Conservation (phyloP, 78 protist species). For the Capsaspora owczarzaki region DNA sequence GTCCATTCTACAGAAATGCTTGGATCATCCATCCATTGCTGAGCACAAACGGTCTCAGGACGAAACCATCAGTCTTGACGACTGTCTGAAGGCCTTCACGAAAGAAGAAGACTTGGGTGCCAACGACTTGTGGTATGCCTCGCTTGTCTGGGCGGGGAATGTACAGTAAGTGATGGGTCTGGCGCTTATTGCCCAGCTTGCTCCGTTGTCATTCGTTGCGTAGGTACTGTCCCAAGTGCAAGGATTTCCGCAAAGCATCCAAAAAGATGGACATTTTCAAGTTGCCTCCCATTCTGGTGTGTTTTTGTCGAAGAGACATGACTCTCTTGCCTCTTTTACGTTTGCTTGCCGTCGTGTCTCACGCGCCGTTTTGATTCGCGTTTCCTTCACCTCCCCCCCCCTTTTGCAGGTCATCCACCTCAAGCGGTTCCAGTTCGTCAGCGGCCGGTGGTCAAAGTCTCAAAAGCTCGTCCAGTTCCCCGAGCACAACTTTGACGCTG, state of each 20-base stretch:
- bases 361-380: background rate
- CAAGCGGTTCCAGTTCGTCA: slow-evolving; percentile 5
- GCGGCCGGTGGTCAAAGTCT: slow-evolving; percentile 17
- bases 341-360: background rate
- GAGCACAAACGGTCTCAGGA: too few relatives aligned
- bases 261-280: slow-evolving; percentile 42
- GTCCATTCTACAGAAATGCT: too few relatives aligned
- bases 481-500: slow-evolving; percentile 11
- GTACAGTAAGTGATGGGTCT: too few relatives aligned
- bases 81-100: slow-evolving; percentile 12
- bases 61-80: background rate
- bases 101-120: background rate
- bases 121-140: slow-evolving; percentile 12
- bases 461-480: slow-evolving; percentile 32
- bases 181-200: too few relatives aligned
- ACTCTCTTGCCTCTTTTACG: background rate
- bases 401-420: background rate
- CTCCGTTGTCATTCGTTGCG: too few relatives aligned
- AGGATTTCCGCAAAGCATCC: background rate
- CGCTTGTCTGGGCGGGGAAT: too few relatives aligned
- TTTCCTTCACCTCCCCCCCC: background rate
- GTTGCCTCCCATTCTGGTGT: slow-evolving; percentile 23
- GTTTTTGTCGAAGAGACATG: background rate
- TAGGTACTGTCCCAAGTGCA: slow-evolving; percentile 19
- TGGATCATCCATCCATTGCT: too few relatives aligned